Evolutionary conservation across 2,329 filamentous ascomycete species (phyloP).

Genomic region (Setomelanomma holmii): DNA sequence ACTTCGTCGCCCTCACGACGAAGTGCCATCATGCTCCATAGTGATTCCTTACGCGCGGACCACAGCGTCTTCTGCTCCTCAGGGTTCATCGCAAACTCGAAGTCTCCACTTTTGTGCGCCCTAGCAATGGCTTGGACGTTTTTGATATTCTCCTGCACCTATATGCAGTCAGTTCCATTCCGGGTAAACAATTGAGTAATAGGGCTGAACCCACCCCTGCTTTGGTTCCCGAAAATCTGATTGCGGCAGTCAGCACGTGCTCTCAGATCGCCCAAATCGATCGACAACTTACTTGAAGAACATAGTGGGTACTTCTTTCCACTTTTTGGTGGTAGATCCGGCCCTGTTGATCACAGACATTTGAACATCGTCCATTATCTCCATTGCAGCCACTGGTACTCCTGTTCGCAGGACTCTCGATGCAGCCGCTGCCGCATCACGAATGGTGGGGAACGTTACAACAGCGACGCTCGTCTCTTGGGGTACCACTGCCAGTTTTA

Average conservation of each 20-base stretch:
- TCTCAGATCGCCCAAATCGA: conserved; percentile 3
- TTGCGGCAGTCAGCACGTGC: conserved; percentile 29
- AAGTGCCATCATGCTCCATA: conserved; percentile 68
- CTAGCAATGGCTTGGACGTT: conserved; percentile 73
- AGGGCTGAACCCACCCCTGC: conserved; percentile 56
- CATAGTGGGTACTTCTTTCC: conserved; percentile 78
- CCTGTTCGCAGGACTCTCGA: conserved; percentile 78
- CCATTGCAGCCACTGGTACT: conserved; percentile 77
- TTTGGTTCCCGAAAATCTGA: conserved; percentile 74
- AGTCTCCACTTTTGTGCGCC: conserved; percentile 62
- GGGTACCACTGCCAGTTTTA: conserved; percentile 80
- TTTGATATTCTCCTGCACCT: conserved; percentile 76
- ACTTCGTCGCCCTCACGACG: conserved; percentile 63
- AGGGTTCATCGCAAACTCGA: conserved; percentile 63
- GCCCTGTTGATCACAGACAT: conserved; percentile 83
- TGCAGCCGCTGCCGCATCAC: conserved; percentile 76
- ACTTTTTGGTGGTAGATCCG: conserved; percentile 72
- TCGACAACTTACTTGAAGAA: conserved; percentile 72
- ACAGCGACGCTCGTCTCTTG: conserved; percentile 80
- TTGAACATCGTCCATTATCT: conserved; percentile 88
- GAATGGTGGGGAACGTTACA: conserved; percentile 78
- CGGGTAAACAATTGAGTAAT: conserved; percentile 22
- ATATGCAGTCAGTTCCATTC: conserved; percentile 38
- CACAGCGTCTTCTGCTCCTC: conserved; percentile 64
- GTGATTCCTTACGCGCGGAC: conserved; percentile 66